A percentile compares a stretch with the other conserved stretches of the same genome.
phyloP scores from a whole-genome alignment of 2,329 filamentous ascomycete species.

The Penicillium rolfsii region DNA sequence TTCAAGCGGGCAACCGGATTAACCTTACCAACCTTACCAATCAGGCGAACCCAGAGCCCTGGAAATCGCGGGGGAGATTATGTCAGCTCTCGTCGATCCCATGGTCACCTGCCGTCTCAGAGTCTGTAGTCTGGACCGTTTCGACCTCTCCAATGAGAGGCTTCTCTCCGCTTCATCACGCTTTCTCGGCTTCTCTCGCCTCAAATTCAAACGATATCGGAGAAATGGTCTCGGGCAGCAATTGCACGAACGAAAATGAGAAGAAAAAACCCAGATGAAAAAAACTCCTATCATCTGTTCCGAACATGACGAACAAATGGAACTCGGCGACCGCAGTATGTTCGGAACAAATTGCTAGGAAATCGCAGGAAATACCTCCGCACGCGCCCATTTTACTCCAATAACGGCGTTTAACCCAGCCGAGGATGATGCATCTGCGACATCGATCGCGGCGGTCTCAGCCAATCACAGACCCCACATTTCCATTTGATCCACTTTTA shows the following conservation, averaged over 20 bases:
- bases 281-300: not conserved
- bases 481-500: conserved; percentile 22
- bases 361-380: conserved; percentile 11
- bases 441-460: conserved; percentile 26
- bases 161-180: not conserved
- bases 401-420: conserved; percentile 33
- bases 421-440: conserved; percentile 32
- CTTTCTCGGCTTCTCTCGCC: conserved; percentile 20
- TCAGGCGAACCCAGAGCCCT: not conserved
- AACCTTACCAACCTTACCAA: conserved; percentile 3
- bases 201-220: conserved; percentile 17
- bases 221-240: not conserved
- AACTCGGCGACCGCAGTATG: conserved; percentile 6
- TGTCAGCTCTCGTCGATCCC: conserved; percentile 6
- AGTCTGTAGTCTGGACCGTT: not conserved
- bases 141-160: not conserved
- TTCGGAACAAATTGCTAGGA: conserved; percentile 16
- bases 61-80: conserved; percentile 8
- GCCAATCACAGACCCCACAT: conserved; percentile 32
- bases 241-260: not conserved
- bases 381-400: conserved; percentile 16
- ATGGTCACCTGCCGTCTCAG: not conserved
- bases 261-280: not conserved
- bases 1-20: not conserved
- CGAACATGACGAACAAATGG: conserved; percentile 10